A percentile compares a stretch with the other conserved stretches of the same genome.
Conservation (phyloP, 2,329 filamentous ascomycete genomes). For the Aspergillus ochraceoroseus region DNA sequence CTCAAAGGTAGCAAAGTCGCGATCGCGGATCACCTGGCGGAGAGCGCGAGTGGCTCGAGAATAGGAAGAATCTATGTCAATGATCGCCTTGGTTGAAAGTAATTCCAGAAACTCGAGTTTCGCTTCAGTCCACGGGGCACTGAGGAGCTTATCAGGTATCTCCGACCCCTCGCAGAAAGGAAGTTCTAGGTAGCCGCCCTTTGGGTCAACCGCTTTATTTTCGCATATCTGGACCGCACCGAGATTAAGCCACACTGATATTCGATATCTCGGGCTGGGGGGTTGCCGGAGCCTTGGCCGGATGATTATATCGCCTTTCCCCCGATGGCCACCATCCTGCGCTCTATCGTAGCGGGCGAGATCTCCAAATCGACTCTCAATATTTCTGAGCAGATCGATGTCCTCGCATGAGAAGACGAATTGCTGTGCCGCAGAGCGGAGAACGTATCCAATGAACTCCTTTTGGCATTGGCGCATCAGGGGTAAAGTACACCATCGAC, state of each 20-base stretch:
- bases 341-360: constrained; percentile 23
- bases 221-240: constrained; percentile 36
- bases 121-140: constrained; percentile 36
- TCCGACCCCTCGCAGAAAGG: constrained; percentile 29
- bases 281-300: constrained; percentile 1
- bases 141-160: constrained; percentile 40
- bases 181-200: constrained; percentile 35
- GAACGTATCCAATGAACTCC: constrained; percentile 36
- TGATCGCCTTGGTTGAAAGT: constrained; percentile 34
- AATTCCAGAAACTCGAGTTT: constrained; percentile 40
- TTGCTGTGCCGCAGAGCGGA: constrained; percentile 28
- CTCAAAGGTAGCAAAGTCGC: constrained; percentile 33
- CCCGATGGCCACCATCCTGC: constrained; percentile 24
- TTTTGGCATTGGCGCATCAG: constrained; percentile 40
- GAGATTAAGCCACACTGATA: constrained; percentile 39
- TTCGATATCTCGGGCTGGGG: constrained; percentile 21
- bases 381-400: constrained; percentile 19
- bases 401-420: constrained; percentile 29
- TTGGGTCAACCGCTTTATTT: constrained; percentile 25
- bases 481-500: constrained; percentile 40
- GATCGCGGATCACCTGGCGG: constrained; percentile 34
- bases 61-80: constrained; percentile 33
- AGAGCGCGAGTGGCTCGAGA: constrained; percentile 32
- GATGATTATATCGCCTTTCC: constrained; percentile 33
- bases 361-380: constrained; percentile 25